phyloP scores from a whole-genome alignment of 2,329 filamentous ascomycete species.

The Cladosporium sp. region DNA sequence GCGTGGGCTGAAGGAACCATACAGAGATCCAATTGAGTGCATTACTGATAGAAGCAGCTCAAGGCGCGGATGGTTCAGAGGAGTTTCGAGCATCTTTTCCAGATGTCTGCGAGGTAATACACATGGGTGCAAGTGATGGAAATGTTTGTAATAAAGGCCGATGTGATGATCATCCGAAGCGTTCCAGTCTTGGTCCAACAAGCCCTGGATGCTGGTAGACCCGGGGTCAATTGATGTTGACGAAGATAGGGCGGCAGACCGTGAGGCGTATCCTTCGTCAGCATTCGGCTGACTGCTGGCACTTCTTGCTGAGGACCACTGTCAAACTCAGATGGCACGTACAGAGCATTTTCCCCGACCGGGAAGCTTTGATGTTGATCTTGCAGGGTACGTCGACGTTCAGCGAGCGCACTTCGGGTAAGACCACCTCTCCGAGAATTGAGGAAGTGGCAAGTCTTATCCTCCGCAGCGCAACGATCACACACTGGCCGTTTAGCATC shows the following conservation, averaged over 20 bases:
- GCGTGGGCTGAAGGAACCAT: neutral
- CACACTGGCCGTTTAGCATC: conserved; percentile 8
- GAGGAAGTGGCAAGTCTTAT: conserved; percentile 3
- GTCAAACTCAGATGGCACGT: neutral
- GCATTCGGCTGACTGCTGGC: neutral
- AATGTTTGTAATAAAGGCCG: conserved; percentile 5
- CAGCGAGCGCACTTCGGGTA: neutral
- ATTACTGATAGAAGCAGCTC: neutral
- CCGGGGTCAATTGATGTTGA: neutral
- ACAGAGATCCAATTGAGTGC: neutral
- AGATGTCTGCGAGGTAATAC: neutral
- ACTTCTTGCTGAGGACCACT: neutral
- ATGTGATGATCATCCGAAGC: conserved; percentile 7
- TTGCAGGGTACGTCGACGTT: neutral
- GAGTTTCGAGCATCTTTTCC: neutral
- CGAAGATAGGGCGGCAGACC: neutral
- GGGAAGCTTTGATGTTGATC: neutral
- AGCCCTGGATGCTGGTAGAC: neutral
- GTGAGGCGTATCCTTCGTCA: neutral
- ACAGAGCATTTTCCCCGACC: neutral
- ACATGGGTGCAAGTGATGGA: conserved; percentile 2
- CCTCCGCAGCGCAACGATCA: conserved; percentile 10
- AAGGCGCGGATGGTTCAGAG: neutral
- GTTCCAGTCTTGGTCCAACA: neutral
- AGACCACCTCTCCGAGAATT: neutral